phyloP scores from a whole-genome alignment of 805 yeast species.

The Yarrowia phangngaensis region DNA sequence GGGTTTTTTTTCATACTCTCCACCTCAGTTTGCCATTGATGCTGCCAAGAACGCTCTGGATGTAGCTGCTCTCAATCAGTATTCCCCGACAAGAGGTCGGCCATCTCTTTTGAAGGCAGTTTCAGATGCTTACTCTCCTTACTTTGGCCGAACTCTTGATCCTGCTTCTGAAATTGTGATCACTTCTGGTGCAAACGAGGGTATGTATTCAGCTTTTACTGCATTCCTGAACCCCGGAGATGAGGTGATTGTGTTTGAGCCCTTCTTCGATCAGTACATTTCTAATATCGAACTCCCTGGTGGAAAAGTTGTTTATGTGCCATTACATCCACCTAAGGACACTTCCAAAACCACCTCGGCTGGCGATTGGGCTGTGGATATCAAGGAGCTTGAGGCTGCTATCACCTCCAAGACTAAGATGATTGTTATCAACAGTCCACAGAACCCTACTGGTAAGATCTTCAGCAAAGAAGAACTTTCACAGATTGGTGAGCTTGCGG shows the following conservation, averaged over 20 bases:
- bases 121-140: slow-evolving; percentile 65
- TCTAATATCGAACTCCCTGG: slow-evolving; percentile 92
- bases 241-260: slow-evolving; percentile 94
- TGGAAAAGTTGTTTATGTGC: slow-evolving; percentile 83
- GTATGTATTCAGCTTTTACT: slow-evolving; percentile 77
- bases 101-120: slow-evolving; percentile 69
- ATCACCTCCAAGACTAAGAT: slow-evolving; percentile 75
- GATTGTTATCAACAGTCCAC: slow-evolving; percentile 88
- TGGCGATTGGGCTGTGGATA: slow-evolving; percentile 89
- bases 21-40: slow-evolving; percentile 85
- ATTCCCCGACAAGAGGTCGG: slow-evolving; percentile 87
- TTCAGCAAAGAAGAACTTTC: slow-evolving; percentile 71
- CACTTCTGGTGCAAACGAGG: slow-evolving; percentile 97
- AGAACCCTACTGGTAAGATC: slow-evolving; percentile 93
- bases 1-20: slow-evolving; percentile 94
- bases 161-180: slow-evolving; percentile 63
- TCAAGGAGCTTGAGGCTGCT: slow-evolving; percentile 67
- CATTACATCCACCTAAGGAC: slow-evolving; percentile 76
- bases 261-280: slow-evolving; percentile 95
- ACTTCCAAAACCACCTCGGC: slow-evolving; percentile 58
- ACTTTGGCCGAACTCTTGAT: slow-evolving; percentile 55
- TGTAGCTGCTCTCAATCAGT: slow-evolving; percentile 77
- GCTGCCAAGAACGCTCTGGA: slow-evolving; percentile 77
- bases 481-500: slow-evolving; percentile 75
- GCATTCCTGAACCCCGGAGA: slow-evolving; percentile 85